Evolutionary conservation across 2,329 filamentous ascomycete genomes (phyloP), one percentile per base, ranked within the genome.

Genomic region (Esteya vermicola): DNA sequence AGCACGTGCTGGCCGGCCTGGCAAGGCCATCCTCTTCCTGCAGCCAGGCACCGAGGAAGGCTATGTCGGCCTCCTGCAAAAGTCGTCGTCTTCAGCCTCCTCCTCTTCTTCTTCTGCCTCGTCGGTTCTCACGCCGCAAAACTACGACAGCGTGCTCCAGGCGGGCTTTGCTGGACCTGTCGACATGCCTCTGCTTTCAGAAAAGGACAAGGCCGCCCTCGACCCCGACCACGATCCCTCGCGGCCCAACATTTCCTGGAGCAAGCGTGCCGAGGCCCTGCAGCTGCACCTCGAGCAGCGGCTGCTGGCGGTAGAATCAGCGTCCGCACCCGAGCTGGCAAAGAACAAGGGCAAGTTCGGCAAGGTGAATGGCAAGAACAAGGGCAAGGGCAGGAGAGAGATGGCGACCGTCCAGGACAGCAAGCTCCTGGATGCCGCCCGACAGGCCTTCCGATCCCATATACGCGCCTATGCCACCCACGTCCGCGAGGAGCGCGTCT

Each of bases 401-500:
- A 30, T 14, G 26, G 26, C 26, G 14, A 31, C 14, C 14, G 22
- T 38, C 18, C 40, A 34, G 26, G 31, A 26, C 16, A 75, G 27
- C 40, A 75, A 75, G 41, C 73, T 82, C 30, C 72, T 93, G 5
- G 85, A 93, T 51, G 72, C 86, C 51, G 89, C 83, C 0, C 75
- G 85, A 18, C 77, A 84, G 49, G 91, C 81, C 0, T 98, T 84
- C 63, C 85, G 93, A 54, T 91, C 84, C 38, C 88, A 96, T 53
- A 80, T 98, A 40, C 73, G 91, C 40, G 91, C 91, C 1, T 98
- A 98, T 57, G 86, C 91, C 3, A 98, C 91, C 0, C 91, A 98
- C 58, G 75, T 89, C 22, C 79, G 83, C 23, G 78, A 80, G 33
- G 91, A 98, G 62, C 72, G 91, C 39, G 66, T 67, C 39, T 88